These are phyloP conservation scores for Candida saitoana DNA, from an alignment of 805 yeast genomes.

Conservation along the genomic window DNA sequence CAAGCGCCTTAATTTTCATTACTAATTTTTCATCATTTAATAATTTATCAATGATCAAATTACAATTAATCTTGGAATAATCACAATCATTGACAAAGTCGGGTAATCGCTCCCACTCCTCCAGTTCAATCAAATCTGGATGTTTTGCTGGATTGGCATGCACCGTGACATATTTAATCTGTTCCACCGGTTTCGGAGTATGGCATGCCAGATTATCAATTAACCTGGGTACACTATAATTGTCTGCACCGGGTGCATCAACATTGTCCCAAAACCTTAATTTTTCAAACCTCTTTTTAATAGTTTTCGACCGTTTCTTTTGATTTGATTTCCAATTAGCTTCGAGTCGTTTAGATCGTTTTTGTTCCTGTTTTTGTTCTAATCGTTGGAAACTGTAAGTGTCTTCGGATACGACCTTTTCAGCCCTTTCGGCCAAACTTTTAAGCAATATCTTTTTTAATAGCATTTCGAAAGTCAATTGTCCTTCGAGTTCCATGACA, in stretches of 20 bases:
- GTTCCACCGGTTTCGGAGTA: not conserved
- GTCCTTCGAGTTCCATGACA: slow-evolving; percentile 1
- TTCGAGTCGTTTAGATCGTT: not conserved
- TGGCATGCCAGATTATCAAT: not conserved
- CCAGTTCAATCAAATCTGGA: not conserved
- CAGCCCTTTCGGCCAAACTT: slow-evolving; percentile 1
- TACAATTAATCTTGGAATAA: slow-evolving; percentile 1
- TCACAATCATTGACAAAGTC: not conserved
- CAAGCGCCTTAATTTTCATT: slow-evolving; percentile 3
- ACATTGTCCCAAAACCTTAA: slow-evolving; percentile 1
- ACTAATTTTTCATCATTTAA: not conserved
- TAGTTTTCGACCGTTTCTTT: not conserved
- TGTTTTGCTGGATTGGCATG: not conserved
- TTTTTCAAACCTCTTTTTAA: slow-evolving; percentile 3
- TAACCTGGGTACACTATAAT: not conserved
- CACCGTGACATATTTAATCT: not conserved
- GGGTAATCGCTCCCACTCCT: not conserved
- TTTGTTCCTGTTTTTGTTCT: not conserved
- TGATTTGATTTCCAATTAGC: not conserved
- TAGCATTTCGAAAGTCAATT: slow-evolving; percentile 1
- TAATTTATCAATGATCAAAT: slow-evolving; percentile 1
- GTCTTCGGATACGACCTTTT: slow-evolving; percentile 1
- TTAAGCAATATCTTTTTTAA: slow-evolving; percentile 2
- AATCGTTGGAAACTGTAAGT: not conserved
- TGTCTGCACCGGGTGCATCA: not conserved